Evolutionary conservation across 2,329 filamentous ascomycete species (phyloP).

Genomic region (Sclerotinia glacialis): DNA sequence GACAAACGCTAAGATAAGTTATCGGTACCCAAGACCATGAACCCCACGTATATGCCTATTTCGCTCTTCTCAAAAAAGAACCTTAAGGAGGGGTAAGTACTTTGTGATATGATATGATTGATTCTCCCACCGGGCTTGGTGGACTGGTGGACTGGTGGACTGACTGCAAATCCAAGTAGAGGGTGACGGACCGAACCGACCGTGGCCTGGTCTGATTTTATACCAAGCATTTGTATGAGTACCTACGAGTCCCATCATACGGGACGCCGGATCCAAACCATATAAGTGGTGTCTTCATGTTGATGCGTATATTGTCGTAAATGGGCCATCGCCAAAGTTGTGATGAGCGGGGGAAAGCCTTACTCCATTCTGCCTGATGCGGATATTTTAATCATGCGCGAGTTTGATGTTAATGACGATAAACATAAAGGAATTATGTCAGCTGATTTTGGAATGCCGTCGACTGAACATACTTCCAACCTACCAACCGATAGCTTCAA

Average conservation of each 20-base stretch:
- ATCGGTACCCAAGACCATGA: not conserved
- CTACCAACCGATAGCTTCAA: not conserved
- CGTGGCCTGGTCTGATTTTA: not conserved
- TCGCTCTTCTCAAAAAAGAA: not conserved
- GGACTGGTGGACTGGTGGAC: not conserved
- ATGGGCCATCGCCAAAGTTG: not conserved
- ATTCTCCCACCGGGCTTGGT: not conserved
- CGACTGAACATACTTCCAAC: not conserved
- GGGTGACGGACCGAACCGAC: conserved; percentile 16
- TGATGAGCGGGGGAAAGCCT: not conserved
- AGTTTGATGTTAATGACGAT: not conserved
- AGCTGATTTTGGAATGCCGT: not conserved
- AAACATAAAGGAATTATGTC: not conserved
- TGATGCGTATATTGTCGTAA: not conserved
- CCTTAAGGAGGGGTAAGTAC: not conserved
- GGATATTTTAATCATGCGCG: not conserved
- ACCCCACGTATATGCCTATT: not conserved
- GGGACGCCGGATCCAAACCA: not conserved
- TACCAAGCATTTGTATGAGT: not conserved
- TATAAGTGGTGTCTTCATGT: not conserved
- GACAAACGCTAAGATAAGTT: not conserved
- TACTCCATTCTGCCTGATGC: conserved; percentile 9
- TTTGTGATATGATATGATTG: not conserved
- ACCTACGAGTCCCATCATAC: not conserved
- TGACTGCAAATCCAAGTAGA: not conserved